phyloP scores from a whole-genome alignment of 2,329 filamentous ascomycete genomes.

The Lachnellula willkommii region DNA sequence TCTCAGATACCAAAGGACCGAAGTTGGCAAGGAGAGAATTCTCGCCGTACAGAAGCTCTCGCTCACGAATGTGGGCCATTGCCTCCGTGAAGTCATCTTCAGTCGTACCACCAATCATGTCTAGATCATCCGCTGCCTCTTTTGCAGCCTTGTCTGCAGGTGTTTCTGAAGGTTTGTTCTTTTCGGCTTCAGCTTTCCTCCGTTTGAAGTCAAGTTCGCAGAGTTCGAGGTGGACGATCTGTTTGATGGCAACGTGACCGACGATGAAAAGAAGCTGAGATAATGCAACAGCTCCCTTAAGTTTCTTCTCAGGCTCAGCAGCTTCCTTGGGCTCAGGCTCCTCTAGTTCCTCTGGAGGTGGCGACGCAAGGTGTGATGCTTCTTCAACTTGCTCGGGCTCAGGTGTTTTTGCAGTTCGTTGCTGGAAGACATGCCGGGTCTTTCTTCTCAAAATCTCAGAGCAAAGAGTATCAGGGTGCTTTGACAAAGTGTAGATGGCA shows the following conservation, averaged over 20 bases:
- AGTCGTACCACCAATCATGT: constrained; percentile 93
- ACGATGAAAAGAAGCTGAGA: constrained; percentile 94
- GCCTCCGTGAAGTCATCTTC: constrained; percentile 90
- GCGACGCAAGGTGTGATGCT: constrained; percentile 29
- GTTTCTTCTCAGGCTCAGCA: constrained; percentile 37
- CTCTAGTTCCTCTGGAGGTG: constrained; percentile 21
- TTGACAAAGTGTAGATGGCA: constrained; percentile 89
- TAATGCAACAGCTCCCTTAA: constrained; percentile 67
- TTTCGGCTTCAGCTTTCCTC: constrained; percentile 84
- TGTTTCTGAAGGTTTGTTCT: constrained; percentile 44
- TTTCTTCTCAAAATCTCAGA: constrained; percentile 85
- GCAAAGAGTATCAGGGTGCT: constrained; percentile 88
- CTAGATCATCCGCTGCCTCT: constrained; percentile 79
- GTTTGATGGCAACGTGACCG: constrained; percentile 95
- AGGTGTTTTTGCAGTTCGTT: constrained; percentile 26
- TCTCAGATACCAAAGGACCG: constrained; percentile 84
- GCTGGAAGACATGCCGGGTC: constrained; percentile 71
- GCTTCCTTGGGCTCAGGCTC: constrained; percentile 15
- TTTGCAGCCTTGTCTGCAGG: constrained; percentile 50
- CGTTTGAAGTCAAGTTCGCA: constrained; percentile 98
- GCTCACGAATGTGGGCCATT: constrained; percentile 77
- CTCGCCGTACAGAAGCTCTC: constrained; percentile 76
- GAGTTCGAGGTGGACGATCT: constrained; percentile 96
- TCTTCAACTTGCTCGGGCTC: constrained; percentile 30
- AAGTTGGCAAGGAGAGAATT: constrained; percentile 84